Evolutionary conservation across 257 asterid genomes (phyloP), one percentile per base, ranked within the genome.

Genomic region (Primulina huaijiensis): DNA sequence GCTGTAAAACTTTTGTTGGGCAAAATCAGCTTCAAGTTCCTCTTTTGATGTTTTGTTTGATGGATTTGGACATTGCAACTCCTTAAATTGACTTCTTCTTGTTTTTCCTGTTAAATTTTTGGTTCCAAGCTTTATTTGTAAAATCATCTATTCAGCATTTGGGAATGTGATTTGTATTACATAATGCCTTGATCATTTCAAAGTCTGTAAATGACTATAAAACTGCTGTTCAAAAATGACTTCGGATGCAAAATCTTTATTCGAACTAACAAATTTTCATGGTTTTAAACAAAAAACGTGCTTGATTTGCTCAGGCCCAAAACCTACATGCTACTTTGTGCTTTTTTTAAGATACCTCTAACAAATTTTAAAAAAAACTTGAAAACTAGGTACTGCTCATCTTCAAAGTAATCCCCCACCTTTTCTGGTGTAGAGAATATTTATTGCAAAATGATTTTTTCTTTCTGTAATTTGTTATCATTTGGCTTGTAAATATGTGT

Each of bases 401-500:
- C 68, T 43, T 14, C 43, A 64, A 25, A 65, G 57, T 52, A 20
- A 23, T 19, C 25, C 7, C 7, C 69, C 25, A 12, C 60, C 52
- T 67, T 66, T 64, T 52, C 40, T 20, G 31, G n/a, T 62, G 17
- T 16, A 35, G 25, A 17, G 9, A 43, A 40, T 31, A 27, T 23
- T 29, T 7, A 52, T 67, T n/a, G 43, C 65, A 31, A 2, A 71
- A 23, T 65, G n/a, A 5, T 56, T 35, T 75, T 23, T 62, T 69
- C 21, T 50, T 17, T 50, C 21, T 16, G 57, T 50, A 5, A 1
- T 17, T 50, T 50, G 17, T 50, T 17, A 14, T 12, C 5, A 14
- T 16, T 8, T 16, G 57, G 4, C 20, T 57, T 7, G 37, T 50
- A 31, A 43, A 40, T 63, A 57, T 31, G 23, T 30, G 7, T 58